phyloP scores from a whole-genome alignment of 257 asterid species.

The Primulina huaijiensis region DNA sequence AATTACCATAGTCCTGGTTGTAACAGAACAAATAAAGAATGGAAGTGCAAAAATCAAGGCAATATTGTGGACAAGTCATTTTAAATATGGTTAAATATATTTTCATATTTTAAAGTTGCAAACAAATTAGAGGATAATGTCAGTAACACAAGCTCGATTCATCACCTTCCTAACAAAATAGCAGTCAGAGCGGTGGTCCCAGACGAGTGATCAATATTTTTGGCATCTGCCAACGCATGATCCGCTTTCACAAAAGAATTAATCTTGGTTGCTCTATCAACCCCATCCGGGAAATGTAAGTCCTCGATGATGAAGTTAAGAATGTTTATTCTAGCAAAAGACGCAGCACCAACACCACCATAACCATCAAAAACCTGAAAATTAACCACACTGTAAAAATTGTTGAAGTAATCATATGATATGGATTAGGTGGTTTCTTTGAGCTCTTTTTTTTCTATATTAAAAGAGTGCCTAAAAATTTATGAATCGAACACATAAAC shows the following conservation, averaged over 20 bases:
- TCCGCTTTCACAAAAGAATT: conserved; percentile 77
- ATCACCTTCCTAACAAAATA: conserved; percentile 69
- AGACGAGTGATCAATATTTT: conserved; percentile 59
- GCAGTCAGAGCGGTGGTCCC: conserved; percentile 81
- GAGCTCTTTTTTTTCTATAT: background rate
- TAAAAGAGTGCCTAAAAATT: background rate
- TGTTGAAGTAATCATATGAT: background rate
- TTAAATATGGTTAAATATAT: background rate
- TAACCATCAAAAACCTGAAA: conserved; percentile 89
- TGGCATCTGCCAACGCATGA: conserved; percentile 65
- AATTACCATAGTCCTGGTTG: conserved; percentile 55
- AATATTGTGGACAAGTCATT: background rate
- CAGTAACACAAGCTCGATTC: background rate
- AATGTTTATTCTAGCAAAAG: conserved; percentile 64
- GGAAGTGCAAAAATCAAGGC: background rate
- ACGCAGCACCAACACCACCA: conserved; percentile 80
- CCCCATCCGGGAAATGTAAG: conserved; percentile 57
- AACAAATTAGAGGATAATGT: background rate
- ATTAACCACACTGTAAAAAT: conserved; percentile 9
- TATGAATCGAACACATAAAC: background rate
- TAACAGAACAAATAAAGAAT: background rate
- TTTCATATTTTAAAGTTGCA: background rate
- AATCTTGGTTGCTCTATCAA: conserved; percentile 61
- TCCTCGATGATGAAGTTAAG: conserved; percentile 66
- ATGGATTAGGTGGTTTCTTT: background rate